Percentiles rank a stretch among this genome's conserved stretches.
phyloP scores from a whole-genome alignment of 2,329 filamentous ascomycete species.

The Botrytis tulipae region DNA sequence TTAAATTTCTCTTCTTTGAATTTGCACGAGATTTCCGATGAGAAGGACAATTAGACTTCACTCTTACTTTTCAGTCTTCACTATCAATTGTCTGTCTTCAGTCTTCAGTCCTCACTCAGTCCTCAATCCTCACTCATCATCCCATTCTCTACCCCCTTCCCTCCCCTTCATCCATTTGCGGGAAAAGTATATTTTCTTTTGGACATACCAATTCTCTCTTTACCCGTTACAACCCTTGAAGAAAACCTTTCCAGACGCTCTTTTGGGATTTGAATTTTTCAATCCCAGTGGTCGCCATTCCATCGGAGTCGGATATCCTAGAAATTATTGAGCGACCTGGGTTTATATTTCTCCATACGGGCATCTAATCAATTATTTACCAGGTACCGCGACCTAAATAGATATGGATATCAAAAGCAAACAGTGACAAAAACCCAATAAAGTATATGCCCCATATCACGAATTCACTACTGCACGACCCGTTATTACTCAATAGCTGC shows the following conservation, averaged over 20 bases:
- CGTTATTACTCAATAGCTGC: not conserved
- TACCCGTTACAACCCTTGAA: not conserved
- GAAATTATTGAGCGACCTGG: not conserved
- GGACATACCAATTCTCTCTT: not conserved
- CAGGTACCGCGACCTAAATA: not conserved
- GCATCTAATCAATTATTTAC: not conserved
- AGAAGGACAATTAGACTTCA: not conserved
- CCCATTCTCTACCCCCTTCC: not conserved
- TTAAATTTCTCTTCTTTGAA: not conserved
- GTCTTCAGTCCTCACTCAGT: not conserved
- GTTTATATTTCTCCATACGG: not conserved
- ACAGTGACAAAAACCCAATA: constrained; percentile 1
- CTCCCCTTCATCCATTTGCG: not conserved
- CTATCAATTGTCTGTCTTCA: not conserved
- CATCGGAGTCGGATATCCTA: not conserved
- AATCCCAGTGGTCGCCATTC: constrained; percentile 4
- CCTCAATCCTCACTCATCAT: not conserved
- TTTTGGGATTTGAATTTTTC: not conserved
- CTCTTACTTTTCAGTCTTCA: not conserved
- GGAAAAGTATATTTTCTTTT: not conserved
- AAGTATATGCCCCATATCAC: constrained; percentile 3
- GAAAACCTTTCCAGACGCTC: not conserved
- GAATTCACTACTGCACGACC: constrained; percentile 5
- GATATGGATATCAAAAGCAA: not conserved
- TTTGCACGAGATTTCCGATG: not conserved